Evolutionary conservation across 139 green algal species (phyloP), one percentile per base, ranked within the genome.

Genomic region (Chlamydomonas sp.): DNA sequence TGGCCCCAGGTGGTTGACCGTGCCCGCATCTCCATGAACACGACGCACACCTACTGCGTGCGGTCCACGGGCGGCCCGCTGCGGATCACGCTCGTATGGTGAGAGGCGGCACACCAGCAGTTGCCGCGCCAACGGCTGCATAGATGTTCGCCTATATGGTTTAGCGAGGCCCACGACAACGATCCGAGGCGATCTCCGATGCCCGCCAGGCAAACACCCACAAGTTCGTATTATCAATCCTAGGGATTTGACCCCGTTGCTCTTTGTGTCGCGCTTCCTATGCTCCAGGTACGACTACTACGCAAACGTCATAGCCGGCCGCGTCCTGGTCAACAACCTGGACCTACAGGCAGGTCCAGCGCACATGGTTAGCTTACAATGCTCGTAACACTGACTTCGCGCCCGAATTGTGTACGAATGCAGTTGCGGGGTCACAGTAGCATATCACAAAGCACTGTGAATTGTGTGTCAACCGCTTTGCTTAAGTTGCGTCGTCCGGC

Each of bases 261-360:
- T 57, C 61, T 31, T 18, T 72, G 63, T 10, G 8, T 10, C 9
- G 8, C 8, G 7, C 8, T 10, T 10, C 63, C 63, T 10, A 10
- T 67, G 63, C 58, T 1, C 10, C 84, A 88, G 83, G 83, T 81
- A 80, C 8, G 93, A 90, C 61, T 85, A 63, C 1, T 78, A 84
- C 14, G 86, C 83, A 58, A 16, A 77, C 2, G 60, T 14, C 49
- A 63, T 75, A 2, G 90, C 92, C 0, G 67, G 68, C 3, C 88
- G 60, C 0, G 88, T 85, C 10, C 93, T 99, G 49, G 95, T 99
- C 17, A 98, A 99, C 85, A 93, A 99, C 88, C 91, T 99, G 58
- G 96, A 99, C 87, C 93, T 99, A 58, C 87, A 91, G 72, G 85
- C 85, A n/a, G 20, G 72, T 18, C 31, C 31, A 49, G 61, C 86